Base-by-base conservation (phyloP, 331 rosid species). In the Prunus yedoensis region DNA sequence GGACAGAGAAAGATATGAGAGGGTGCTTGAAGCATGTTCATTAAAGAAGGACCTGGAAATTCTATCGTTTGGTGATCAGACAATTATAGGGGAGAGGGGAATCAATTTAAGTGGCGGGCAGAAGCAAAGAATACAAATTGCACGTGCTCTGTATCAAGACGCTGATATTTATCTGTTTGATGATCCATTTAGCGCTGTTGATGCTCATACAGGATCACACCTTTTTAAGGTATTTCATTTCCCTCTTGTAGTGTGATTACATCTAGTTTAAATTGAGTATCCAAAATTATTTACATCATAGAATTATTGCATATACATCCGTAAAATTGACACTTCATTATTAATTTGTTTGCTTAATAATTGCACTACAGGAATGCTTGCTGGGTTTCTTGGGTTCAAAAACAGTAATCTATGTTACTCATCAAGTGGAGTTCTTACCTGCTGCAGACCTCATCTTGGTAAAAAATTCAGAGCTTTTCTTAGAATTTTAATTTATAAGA, bases 161-260 rank as follows among this genome's bases (percentile, higher is more conserved):
- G 93, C 90, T 71, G 97, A 89, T 77, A 91, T 91, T 66, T 93
- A 91, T 85, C 79, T 93, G 76, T 88, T 88, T 77, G 98, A 93
- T 79, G 98, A 93, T 81, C 98, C 98, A 27, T 88, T 93, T 57
- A 91, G 97, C 74, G 98, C 98, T 41, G 96, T 93, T 57, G 97
- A 93, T 85, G 97, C 96, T 77, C 98, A 93, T 69, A 93, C 97
- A 27, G 98, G 97, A 51, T 93, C 98, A 54, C 98, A 93, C 77
- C 91, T 93, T 70, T 93, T 91, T 80, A 93, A 93, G 98, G 98
- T 89, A 83, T 86, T 74, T 65, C 52, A 11, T 20, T 61, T 63
- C 60, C 68, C 54, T 65, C 10, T 3, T 78, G 61, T 21, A 10
- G 10, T 5, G 11, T 41, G 16, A 41, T 43, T 41, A 14, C 71